Percentiles rank a stretch among this genome's conserved stretches.
Conservation (phyloP, 371 early-diverging fungal species). For the Lichtheimia hyalospora region DNA sequence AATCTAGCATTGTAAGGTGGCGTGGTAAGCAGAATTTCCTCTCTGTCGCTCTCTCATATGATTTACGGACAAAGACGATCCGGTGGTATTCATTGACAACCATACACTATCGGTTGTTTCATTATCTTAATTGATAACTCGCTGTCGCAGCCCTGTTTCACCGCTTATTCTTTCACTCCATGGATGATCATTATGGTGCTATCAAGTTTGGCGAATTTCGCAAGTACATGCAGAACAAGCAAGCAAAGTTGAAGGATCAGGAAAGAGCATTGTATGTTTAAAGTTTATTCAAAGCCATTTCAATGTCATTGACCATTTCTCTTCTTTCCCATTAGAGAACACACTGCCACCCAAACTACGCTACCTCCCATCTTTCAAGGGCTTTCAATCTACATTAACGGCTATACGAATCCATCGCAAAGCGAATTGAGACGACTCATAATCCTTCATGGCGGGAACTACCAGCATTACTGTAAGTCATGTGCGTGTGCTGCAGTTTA, state of each 20-base stretch:
- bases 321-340: slow-evolving; percentile 9
- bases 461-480: slow-evolving; percentile 55
- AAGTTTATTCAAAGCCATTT: not conserved
- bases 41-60: too few species aligned
- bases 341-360: slow-evolving; percentile 22
- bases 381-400: slow-evolving; percentile 65
- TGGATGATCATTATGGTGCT: slow-evolving; percentile 49
- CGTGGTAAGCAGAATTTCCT: too few species aligned
- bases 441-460: slow-evolving; percentile 60
- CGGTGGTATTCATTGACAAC: too few species aligned
- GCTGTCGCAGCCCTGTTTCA: too few species aligned
- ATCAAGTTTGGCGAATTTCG: slow-evolving; percentile 63
- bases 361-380: slow-evolving; percentile 54
- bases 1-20: too few species aligned
- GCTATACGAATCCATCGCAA: slow-evolving; percentile 63
- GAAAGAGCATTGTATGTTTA: slow-evolving; percentile 45
- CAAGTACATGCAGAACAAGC: slow-evolving; percentile 63
- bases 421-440: slow-evolving; percentile 59
- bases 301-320: slow-evolving; percentile 1
- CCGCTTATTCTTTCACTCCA: not conserved
- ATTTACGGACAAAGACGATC: too few species aligned
- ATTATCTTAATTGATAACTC: too few species aligned
- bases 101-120: too few species aligned
- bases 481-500: too few species aligned
- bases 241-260: slow-evolving; percentile 63